These are phyloP conservation scores for Solanum chmielewskii DNA, from an alignment of 257 asterid species.

Conservation along the genomic window DNA sequence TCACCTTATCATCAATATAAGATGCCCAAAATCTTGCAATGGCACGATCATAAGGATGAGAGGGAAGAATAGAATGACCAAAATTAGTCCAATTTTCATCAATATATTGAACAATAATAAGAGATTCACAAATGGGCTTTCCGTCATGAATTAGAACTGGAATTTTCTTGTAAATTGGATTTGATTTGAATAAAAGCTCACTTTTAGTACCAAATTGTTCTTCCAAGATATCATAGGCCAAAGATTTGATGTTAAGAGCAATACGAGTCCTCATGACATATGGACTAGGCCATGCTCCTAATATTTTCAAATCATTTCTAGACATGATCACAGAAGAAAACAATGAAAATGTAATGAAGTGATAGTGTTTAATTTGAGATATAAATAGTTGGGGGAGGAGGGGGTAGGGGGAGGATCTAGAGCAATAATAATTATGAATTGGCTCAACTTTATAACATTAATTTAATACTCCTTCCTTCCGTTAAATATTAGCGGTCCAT, in stretches of 20 bases:
- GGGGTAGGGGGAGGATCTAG: neutral
- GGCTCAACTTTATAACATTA: neutral
- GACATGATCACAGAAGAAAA: neutral
- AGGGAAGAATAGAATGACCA: conserved; percentile 8
- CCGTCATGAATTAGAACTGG: conserved; percentile 22
- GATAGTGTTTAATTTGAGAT: neutral
- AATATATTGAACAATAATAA: conserved; percentile 20
- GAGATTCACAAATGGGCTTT: conserved; percentile 11
- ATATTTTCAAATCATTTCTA: conserved; percentile 6
- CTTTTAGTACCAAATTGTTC: conserved; percentile 12
- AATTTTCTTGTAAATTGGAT: conserved; percentile 26
- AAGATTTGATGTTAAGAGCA: conserved; percentile 15
- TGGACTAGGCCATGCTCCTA: conserved; percentile 29
- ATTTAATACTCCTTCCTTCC: neutral
- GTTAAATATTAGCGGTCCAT: too few species aligned
- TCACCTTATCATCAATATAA: conserved; percentile 18
- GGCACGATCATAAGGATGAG: conserved; percentile 22
- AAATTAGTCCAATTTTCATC: conserved; percentile 19
- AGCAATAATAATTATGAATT: neutral
- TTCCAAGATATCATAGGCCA: conserved; percentile 17
- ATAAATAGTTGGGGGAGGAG: neutral
- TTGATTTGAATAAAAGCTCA: conserved; percentile 21
- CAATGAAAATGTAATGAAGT: neutral
- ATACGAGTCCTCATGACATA: conserved; percentile 10
- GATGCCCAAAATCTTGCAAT: conserved; percentile 21